Evolutionary conservation across 495 filamentous ascomycete genomes (phyloP).

Genomic region (Usnea hakonensis): DNA sequence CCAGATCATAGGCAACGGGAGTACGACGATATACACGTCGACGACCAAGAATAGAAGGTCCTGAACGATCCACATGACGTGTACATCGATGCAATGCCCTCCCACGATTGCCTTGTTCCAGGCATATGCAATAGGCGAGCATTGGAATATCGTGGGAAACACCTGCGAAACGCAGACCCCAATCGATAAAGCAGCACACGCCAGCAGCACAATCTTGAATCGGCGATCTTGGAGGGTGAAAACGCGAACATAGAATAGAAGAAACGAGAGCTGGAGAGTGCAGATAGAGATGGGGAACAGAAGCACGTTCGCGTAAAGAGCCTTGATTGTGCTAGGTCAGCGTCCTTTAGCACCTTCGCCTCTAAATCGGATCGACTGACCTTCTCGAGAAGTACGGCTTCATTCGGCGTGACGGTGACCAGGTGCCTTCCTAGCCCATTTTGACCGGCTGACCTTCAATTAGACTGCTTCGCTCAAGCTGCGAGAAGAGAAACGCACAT

Average conservation of each 20-base stretch:
- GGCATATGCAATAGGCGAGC: neutral
- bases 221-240: neutral
- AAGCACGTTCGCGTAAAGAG: neutral
- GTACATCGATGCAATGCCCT: constrained; percentile 2
- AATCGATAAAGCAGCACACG: neutral
- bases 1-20: constrained; percentile 1
- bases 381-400: neutral
- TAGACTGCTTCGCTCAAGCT: neutral
- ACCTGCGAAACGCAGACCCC: neutral
- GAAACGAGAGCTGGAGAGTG: neutral
- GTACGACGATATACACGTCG: neutral
- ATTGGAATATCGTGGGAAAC: neutral
- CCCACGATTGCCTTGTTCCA: neutral
- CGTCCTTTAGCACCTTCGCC: neutral
- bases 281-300: neutral
- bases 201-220: constrained; percentile 1
- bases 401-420: neutral
- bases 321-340: neutral
- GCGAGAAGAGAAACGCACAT: neutral
- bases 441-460: neutral
- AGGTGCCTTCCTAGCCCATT: neutral
- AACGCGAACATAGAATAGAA: neutral
- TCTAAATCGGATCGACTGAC: neutral
- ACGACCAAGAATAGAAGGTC: neutral
- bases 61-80: neutral